Evolutionary conservation across 495 filamentous ascomycete genomes (phyloP), one percentile per base, ranked within the genome.

Genomic region (Rostrohypoxylon terebratum): DNA sequence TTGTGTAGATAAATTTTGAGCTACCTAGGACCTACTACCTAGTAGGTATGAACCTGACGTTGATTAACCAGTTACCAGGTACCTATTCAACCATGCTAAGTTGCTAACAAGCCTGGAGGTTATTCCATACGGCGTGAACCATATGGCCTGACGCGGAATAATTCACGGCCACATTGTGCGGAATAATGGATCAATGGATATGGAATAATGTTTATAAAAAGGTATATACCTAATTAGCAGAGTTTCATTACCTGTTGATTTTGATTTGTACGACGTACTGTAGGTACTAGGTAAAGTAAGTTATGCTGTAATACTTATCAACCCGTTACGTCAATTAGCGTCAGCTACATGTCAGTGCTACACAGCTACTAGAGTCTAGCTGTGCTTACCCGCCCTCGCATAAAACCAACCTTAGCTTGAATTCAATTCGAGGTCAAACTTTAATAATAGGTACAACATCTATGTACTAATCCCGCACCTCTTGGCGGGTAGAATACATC

Each of bases 331-430:
- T 55, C 51, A 34, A 28, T 14, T 55, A 55, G 31, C 38, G 4
- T 14, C 38, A 14, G 2, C 7, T n/a, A n/a, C n/a, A n/a, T n/a
- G n/a, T n/a, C n/a, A n/a, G n/a, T n/a, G n/a, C n/a, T n/a, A n/a
- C n/a, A n/a, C n/a, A n/a, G n/a, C n/a, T n/a, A 5, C 23, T 50
- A 50, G 16, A 9, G 33, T n/a, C 28, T 31, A 7, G 16, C 36
- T 69, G 59, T 51, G 47, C 42, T 20, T 59, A 63, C 59, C 67
- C 67, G 67, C 51, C 18, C 53, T n/a, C 58, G 42, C 59, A 51
- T 50, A 44, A 63, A 25, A 44, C 14, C 59, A 16, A 34, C 40
- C 21, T 10, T 11, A 34, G 50, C 21, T 10, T 11, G 18, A 58
- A 16, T 21, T 33, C 21, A 54, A 36, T n/a, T 36, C 16, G 51